Conservation (phyloP, 441 rosid genomes). For the Euphorbia schlechtendalii region DNA sequence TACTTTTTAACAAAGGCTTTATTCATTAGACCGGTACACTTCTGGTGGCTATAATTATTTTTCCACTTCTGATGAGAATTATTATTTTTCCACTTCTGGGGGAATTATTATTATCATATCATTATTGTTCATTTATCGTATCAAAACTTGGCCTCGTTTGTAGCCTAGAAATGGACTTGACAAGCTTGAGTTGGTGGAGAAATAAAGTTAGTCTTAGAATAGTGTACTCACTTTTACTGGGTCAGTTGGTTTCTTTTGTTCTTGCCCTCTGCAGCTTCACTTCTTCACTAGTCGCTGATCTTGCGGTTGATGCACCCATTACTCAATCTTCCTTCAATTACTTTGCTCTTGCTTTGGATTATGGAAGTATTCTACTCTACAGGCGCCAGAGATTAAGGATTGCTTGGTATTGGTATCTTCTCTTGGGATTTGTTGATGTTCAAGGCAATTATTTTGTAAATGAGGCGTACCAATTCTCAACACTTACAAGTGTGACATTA, state of each 20-base stretch:
- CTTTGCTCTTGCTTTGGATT: slow-evolving; percentile 36
- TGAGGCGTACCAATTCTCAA: slow-evolving; percentile 57
- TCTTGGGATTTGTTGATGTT: slow-evolving; percentile 50
- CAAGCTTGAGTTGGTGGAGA: slow-evolving; percentile 24
- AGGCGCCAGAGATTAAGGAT: slow-evolving; percentile 37
- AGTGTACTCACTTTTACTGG: slow-evolving; percentile 37
- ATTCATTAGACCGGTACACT: no score
- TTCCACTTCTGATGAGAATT: no score
- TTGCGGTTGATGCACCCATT: slow-evolving; percentile 47
- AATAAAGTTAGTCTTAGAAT: slow-evolving; percentile 20
- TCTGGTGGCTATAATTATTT: no score
- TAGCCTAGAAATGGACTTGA: slow-evolving; percentile 14
- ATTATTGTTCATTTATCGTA: no score
- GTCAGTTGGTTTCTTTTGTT: slow-evolving; percentile 44
- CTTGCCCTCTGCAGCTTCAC: slow-evolving; percentile 43
- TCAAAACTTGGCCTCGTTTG: not conserved
- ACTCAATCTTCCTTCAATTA: slow-evolving; percentile 41
- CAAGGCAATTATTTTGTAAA: slow-evolving; percentile 54
- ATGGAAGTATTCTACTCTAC: slow-evolving; percentile 36
- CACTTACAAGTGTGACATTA: slow-evolving; percentile 57
- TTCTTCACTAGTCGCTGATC: slow-evolving; percentile 45
- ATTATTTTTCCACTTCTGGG: no score
- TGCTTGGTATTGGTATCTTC: slow-evolving; percentile 67
- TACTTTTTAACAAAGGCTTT: no score
- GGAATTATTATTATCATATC: no score